Evolutionary conservation across 805 yeast genomes (phyloP).

Genomic region (Barnettozyma pratensis): DNA sequence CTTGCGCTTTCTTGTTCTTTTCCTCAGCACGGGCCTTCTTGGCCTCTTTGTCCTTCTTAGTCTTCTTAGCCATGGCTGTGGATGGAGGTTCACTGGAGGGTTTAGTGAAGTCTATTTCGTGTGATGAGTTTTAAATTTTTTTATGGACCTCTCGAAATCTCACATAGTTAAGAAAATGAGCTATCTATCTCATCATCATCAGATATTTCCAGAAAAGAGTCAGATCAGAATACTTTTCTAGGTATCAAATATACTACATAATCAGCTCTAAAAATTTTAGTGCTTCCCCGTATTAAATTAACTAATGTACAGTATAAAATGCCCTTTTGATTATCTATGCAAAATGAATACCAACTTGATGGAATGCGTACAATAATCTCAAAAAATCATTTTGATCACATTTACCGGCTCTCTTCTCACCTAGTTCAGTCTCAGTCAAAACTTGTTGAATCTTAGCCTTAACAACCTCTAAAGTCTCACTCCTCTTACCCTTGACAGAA

Average conservation of each 20-base stretch:
- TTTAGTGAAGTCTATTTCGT: no score
- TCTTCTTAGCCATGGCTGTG: constrained; percentile 71
- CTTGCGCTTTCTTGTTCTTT: constrained; percentile 68
- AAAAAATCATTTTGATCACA: constrained; percentile 94
- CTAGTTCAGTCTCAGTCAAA: constrained; percentile 69
- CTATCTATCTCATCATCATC: no score
- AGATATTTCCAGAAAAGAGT: no score
- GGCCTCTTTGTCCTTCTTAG: constrained; percentile 83
- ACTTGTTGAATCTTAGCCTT: constrained; percentile 71
- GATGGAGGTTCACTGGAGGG: no score
- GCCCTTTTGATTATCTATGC: constrained; percentile 39
- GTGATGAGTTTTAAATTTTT: no score
- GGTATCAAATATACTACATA: no score
- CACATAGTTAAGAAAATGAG: no score
- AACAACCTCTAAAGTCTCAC: constrained; percentile 39
- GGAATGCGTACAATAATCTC: constrained; percentile 82
- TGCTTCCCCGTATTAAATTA: no score
- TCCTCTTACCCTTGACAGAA: constrained; percentile 30
- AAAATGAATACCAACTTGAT: constrained; percentile 95
- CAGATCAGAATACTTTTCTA: no score
- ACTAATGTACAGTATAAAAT: background rate
- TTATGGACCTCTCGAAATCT: no score
- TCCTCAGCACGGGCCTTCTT: constrained; percentile 85
- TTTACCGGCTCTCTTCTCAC: constrained; percentile 87
- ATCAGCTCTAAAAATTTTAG: no score